A percentile compares a stretch with the other conserved stretches of the same genome.
Conservation (phyloP, 352 stramenopile species). For the Pilasporangium apinafurcum region DNA sequence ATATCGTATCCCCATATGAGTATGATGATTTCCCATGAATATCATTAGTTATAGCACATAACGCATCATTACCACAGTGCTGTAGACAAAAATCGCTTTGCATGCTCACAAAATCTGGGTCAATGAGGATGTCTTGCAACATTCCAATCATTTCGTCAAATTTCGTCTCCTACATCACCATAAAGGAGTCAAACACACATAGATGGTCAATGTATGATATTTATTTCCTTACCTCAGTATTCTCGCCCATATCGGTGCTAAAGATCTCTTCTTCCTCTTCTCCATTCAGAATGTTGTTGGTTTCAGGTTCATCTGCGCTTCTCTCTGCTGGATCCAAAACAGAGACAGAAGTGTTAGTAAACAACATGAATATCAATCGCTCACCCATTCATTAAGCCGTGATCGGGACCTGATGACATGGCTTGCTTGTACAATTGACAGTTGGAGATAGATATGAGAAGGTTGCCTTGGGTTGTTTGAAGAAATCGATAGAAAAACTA, state of each 20-base stretch:
- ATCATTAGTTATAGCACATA: not conserved
- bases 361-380: not conserved
- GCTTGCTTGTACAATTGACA: not conserved
- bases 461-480: too few species aligned
- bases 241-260: conserved; percentile 55
- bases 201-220: not conserved
- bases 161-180: conserved; percentile 33
- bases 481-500: too few species aligned
- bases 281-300: conserved; percentile 28
- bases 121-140: conserved; percentile 73
- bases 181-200: not conserved
- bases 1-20: not conserved
- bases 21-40: not conserved
- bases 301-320: conserved; percentile 52
- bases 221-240: conserved; percentile 33
- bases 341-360: not conserved
- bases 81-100: conserved; percentile 74
- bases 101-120: conserved; percentile 71
- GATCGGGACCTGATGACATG: conserved; percentile 2
- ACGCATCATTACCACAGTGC: conserved; percentile 47
- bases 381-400: too few species aligned
- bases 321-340: not conserved
- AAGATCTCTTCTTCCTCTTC: conserved; percentile 66
- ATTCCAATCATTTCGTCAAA: conserved; percentile 81
- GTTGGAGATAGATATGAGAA: not conserved